A percentile compares a stretch with the other conserved stretches of the same genome.
Conservation (phyloP, 257 asterid genomes). For the Paraleonurus japonicus region DNA sequence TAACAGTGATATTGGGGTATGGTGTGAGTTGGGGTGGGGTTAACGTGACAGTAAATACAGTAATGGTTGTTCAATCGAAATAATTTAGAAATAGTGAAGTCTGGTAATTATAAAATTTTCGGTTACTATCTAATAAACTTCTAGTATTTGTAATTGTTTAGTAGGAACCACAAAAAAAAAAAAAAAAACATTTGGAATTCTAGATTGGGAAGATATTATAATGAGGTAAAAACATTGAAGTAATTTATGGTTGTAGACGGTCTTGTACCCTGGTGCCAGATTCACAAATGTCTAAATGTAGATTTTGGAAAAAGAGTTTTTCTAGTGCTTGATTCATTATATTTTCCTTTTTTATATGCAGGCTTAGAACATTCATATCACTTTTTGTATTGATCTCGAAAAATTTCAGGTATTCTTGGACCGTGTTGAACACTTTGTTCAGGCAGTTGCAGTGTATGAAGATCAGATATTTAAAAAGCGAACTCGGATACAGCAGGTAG, state of each 20-base stretch:
- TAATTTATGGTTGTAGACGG: constrained; percentile 3
- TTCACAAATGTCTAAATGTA: constrained; percentile 5
- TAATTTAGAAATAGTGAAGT: neutral
- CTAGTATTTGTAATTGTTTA: neutral
- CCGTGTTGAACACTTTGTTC: constrained; percentile 84
- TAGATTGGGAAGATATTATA: neutral
- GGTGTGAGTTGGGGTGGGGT: neutral
- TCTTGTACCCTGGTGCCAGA: constrained; percentile 3
- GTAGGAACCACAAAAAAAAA: neutral
- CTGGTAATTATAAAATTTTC: neutral
- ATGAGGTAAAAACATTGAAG: neutral
- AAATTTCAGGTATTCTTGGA: constrained; percentile 70
- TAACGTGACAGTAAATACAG: neutral
- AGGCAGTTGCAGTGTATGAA: constrained; percentile 81
- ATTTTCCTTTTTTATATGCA: neutral
- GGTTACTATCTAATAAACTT: neutral
- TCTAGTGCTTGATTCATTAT: neutral
- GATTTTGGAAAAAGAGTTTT: constrained; percentile 12
- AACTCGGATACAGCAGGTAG: constrained; percentile 81
- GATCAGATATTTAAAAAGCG: constrained; percentile 88
- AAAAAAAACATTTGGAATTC: neutral
- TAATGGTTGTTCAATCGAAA: neutral
- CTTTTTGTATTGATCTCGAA: constrained; percentile 22
- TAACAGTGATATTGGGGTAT: neutral
- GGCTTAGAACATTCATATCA: neutral